Percentiles rank a stretch among this genome's conserved stretches.
Evolutionary conservation across 129 eudicot species (phyloP).

Genomic region (Tagetes patula): DNA sequence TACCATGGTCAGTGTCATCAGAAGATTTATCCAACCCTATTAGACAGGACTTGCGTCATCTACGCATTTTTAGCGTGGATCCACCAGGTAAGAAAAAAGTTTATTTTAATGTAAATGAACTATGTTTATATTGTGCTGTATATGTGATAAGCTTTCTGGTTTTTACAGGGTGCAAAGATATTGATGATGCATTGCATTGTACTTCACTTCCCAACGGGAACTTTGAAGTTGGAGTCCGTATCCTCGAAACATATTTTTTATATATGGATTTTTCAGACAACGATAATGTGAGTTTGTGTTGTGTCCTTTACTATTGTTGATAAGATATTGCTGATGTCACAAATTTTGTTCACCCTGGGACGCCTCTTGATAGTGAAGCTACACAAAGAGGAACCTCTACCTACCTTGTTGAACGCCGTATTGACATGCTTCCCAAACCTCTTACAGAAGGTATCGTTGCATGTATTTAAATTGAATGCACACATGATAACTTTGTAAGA

Average conservation of each 20-base stretch:
- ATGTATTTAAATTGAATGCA: not conserved
- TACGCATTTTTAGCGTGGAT: constrained; percentile 93
- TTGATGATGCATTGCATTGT: constrained; percentile 97
- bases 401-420: constrained; percentile 95
- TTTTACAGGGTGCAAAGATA: constrained; percentile 91
- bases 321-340: constrained; percentile 99
- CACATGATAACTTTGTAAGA: constrained; percentile 1
- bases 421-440: constrained; percentile 99
- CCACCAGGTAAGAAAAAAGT: constrained; percentile 64
- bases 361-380: constrained; percentile 91
- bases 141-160: constrained; percentile 19
- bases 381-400: constrained; percentile 97
- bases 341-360: constrained; percentile 91
- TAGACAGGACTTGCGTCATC: constrained; percentile 84
- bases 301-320: constrained; percentile 44
- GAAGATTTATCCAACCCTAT: constrained; percentile 80
- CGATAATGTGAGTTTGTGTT: constrained; percentile 4
- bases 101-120: not conserved
- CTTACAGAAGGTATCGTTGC: constrained; percentile 77
- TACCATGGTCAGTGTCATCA: constrained; percentile 91
- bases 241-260: constrained; percentile 40
- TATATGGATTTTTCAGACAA: not conserved
- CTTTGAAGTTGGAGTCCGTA: constrained; percentile 99
- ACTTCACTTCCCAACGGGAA: constrained; percentile 84
- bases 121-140: constrained; percentile 3